A percentile compares a stretch with the other conserved stretches of the same genome.
These are phyloP conservation scores for Purpureocillium takamizusanense DNA, from an alignment of 2,329 filamentous ascomycete genomes.

Conservation along the genomic window DNA sequence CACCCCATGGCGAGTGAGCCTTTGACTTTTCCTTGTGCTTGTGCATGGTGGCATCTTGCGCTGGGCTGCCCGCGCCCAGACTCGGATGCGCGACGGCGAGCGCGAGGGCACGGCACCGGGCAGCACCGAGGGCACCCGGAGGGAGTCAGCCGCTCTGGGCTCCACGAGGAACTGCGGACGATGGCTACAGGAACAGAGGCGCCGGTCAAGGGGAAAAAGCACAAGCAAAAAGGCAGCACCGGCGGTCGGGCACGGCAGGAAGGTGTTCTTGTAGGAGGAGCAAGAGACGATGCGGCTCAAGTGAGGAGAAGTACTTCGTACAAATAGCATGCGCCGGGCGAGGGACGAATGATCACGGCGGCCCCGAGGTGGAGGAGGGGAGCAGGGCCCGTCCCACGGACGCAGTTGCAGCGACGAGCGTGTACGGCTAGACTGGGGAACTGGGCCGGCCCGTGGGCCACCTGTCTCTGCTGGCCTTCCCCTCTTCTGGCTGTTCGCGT, in stretches of 20 bases:
- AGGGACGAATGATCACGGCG: background rate
- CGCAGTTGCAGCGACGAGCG: no score
- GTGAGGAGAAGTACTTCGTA: background rate
- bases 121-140: no score
- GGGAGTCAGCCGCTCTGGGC: no score
- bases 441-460: constrained; percentile 3
- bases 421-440: background rate
- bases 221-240: background rate
- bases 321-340: background rate
- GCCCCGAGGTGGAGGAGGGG: no score
- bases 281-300: constrained; percentile 5
- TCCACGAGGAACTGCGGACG: no score
- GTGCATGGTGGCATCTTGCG: constrained; percentile 19
- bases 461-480: constrained; percentile 4
- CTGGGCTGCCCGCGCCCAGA: constrained; percentile 5
- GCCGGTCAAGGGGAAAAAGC: background rate
- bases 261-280: constrained; percentile 7
- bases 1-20: constrained; percentile 13
- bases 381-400: no score
- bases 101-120: background rate
- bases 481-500: constrained; percentile 2
- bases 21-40: constrained; percentile 18
- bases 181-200: no score
- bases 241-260: constrained; percentile 3
- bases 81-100: background rate